phyloP scores from a whole-genome alignment of 169 alveolate species.

The Cryptosporidium baileyi region DNA sequence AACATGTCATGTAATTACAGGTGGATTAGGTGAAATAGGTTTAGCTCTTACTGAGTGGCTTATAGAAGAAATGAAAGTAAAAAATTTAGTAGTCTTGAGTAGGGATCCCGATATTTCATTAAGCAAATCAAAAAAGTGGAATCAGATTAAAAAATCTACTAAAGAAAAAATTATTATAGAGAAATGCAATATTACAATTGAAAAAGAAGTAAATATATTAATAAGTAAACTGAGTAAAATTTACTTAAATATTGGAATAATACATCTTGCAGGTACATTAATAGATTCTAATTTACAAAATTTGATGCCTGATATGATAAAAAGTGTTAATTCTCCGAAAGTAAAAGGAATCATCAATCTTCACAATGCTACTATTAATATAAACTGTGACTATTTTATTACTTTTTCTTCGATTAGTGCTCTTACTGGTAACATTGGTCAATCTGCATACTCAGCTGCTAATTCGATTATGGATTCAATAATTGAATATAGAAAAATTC shows the following conservation, averaged over 20 bases:
- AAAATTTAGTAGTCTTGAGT: constrained; percentile 62
- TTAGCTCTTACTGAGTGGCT: constrained; percentile 76
- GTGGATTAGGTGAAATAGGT: constrained; percentile 77
- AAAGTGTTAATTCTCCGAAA: constrained; percentile 5
- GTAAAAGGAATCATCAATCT: constrained; percentile 28
- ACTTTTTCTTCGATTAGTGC: constrained; percentile 65
- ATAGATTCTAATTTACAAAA: constrained; percentile 36
- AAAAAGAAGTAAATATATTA: neutral
- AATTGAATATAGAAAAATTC: constrained; percentile 22
- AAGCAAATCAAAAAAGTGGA: constrained; percentile 35
- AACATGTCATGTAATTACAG: constrained; percentile 72
- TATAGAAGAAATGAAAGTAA: constrained; percentile 72
- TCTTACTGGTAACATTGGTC: constrained; percentile 55
- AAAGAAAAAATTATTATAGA: constrained; percentile 2
- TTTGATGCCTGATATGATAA: neutral
- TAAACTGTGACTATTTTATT: constrained; percentile 44
- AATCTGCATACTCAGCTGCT: constrained; percentile 57
- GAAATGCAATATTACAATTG: constrained; percentile 23
- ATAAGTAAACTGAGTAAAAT: neutral
- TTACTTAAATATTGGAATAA: constrained; percentile 30
- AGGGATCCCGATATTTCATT: constrained; percentile 25
- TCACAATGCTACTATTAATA: constrained; percentile 31
- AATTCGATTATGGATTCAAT: constrained; percentile 48
- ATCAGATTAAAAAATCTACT: neutral
- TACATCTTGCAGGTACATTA: constrained; percentile 35